Evolutionary conservation across 805 yeast genomes (phyloP), one percentile per base, ranked within the genome.

Genomic region (Brettanomyces nanus): DNA sequence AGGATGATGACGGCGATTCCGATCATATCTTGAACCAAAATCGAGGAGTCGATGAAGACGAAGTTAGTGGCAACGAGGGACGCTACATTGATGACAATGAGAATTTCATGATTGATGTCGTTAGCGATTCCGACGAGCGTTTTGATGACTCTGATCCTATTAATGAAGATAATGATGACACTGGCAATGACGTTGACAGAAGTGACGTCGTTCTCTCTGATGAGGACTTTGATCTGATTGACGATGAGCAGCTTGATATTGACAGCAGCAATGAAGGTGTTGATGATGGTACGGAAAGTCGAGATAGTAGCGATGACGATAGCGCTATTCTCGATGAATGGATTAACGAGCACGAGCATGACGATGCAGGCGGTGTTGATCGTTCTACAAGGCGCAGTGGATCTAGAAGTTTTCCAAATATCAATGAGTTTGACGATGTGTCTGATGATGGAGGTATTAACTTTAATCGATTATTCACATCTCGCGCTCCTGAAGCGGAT

Each of bases 1-100:
- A 50, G 63, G 52, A 43, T 20, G 47, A 43, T 32, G 47, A 39
- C n/a, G 36, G 36, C 25, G 27, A 51, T 45, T 42, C 41, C 22
- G 47, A 40, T 11, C 69, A 61, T n/a, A n/a, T n/a, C n/a, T n/a
- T n/a, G n/a, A n/a, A n/a, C n/a, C n/a, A n/a, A n/a, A n/a, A n/a
- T n/a, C n/a, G n/a, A n/a, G n/a, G n/a, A n/a, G 33, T 61, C 53
- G 27, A 61, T 58, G 32, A 65, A 59, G 39, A 65, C 54, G 28
- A 47, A 19, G 37, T 13, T 6, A 26, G n/a, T 5, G 31, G 4
- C 66, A 53, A 18, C 48, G 68, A 59, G 19, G 61, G 59, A 9
- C 63, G 52, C 19, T 61, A 52, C n/a, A 51, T 45, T 11, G 52
- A 48, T 14, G 43, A 39, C 29, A 54, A 48, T 20, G 54, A 50